Conservation (phyloP, 1,139 yeast genomes). For the Debaryomyces psychrophilus region DNA sequence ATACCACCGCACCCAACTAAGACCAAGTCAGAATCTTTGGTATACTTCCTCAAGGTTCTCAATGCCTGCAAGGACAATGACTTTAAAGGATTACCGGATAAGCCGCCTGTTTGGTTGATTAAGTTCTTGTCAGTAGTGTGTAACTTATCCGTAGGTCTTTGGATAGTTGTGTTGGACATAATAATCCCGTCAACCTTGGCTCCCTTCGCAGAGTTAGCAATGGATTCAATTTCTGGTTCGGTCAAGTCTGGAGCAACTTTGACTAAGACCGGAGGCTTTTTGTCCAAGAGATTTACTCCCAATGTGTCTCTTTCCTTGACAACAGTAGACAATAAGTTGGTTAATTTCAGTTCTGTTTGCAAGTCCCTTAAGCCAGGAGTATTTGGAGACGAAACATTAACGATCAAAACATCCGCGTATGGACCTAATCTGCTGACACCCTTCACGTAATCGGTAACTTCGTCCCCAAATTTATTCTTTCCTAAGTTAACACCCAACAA, state of each 20-base stretch:
- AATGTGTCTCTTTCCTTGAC: conserved; percentile 59
- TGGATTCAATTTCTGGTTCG: conserved; percentile 78
- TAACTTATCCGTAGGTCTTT: conserved; percentile 62
- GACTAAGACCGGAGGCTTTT: conserved; percentile 76
- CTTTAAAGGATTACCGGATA: conserved; percentile 91
- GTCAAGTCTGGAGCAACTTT: conserved; percentile 93
- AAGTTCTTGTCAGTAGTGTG: conserved; percentile 48
- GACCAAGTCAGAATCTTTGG: conserved; percentile 72
- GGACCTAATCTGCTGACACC: conserved; percentile 85
- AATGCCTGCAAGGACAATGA: conserved; percentile 76
- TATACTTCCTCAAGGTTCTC: conserved; percentile 66
- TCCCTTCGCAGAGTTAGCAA: conserved; percentile 76
- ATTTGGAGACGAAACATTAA: conserved; percentile 95
- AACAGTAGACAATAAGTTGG: conserved; percentile 65
- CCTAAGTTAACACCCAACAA: conserved; percentile 85
- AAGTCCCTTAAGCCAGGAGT: conserved; percentile 92
- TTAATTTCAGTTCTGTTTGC: conserved; percentile 75
- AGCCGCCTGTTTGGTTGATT: conserved; percentile 74
- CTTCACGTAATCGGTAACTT: conserved; percentile 76
- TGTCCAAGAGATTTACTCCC: conserved; percentile 41
- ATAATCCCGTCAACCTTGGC: conserved; percentile 90
- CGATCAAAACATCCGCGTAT: conserved; percentile 84
- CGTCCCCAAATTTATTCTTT: conserved; percentile 90
- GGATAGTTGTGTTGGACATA: conserved; percentile 87
- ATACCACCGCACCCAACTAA: conserved; percentile 96